Percentiles rank a stretch among this genome's conserved stretches.
These are phyloP conservation scores for Nepenthes mirabilis DNA, from an alignment of 148 eudicot genomes.

Conservation along the genomic window DNA sequence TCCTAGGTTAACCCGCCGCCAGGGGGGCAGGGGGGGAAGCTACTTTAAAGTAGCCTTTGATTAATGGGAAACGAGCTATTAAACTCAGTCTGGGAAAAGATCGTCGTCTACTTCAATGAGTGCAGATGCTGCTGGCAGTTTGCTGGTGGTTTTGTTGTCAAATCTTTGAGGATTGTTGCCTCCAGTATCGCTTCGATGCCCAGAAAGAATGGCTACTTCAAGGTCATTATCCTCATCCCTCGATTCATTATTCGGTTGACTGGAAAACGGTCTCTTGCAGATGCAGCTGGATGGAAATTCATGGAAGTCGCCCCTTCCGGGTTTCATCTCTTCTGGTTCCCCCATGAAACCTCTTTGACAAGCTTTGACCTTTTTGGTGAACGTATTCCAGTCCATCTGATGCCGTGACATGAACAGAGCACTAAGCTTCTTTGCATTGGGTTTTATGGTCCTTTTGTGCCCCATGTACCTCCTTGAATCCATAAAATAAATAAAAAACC, in stretches of 20 bases:
- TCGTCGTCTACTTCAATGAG: no score
- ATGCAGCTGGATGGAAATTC: slow-evolving; percentile 82
- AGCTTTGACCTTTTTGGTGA: slow-evolving; percentile 73
- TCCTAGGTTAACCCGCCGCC: no score
- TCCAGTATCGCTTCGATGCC: no score
- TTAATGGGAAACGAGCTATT: no score
- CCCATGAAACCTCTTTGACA: slow-evolving; percentile 94
- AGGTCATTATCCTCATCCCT: slow-evolving; percentile 11
- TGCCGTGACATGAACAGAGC: slow-evolving; percentile 55
- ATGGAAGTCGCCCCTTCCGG: slow-evolving; percentile 71
- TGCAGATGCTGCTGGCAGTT: no score
- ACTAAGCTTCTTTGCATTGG: slow-evolving; percentile 88
- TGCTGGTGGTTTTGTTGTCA: no score
- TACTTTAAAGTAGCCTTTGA: no score
- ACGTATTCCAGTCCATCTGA: slow-evolving; percentile 58
- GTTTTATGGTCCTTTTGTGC: slow-evolving; percentile 87
- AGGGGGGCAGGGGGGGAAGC: no score
- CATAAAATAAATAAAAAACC: background rate
- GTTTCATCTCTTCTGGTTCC: slow-evolving; percentile 84
- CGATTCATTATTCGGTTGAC: slow-evolving; percentile 10
- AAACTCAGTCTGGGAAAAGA: no score
- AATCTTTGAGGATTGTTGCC: no score
- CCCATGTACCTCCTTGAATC: slow-evolving; percentile 82
- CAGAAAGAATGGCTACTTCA: background rate
- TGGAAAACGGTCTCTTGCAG: slow-evolving; percentile 43